These are phyloP conservation scores for Chrysoporthe austroafricana DNA, from an alignment of 2,329 filamentous ascomycete species.

Conservation along the genomic window DNA sequence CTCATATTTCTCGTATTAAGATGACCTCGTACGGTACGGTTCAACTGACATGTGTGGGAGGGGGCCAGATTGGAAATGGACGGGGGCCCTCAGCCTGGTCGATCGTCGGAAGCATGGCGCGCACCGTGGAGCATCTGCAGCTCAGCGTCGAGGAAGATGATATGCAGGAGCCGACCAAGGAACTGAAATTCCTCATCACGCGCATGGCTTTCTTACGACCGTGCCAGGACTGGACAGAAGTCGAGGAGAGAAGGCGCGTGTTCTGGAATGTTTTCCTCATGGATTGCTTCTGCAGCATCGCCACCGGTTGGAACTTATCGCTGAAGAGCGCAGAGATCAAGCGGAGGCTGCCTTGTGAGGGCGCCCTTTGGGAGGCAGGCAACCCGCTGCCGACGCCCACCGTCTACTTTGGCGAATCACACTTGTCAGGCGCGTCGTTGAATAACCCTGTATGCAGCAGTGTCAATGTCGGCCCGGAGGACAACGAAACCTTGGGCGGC, in stretches of 20 bases:
- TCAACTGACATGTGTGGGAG: too few relatives aligned
- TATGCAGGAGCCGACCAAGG: slow-evolving; percentile 8
- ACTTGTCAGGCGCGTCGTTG: slow-evolving; percentile 24
- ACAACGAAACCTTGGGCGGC: slow-evolving; percentile 35
- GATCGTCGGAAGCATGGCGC: slow-evolving; percentile 43
- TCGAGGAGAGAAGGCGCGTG: slow-evolving; percentile 44
- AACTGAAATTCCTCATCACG: slow-evolving; percentile 38
- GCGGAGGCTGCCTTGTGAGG: slow-evolving; percentile 45
- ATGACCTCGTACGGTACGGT: too few relatives aligned
- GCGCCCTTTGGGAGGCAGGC: slow-evolving; percentile 43
- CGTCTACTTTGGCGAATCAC: slow-evolving; percentile 46
- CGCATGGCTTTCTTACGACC: slow-evolving; percentile 41
- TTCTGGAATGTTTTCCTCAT: slow-evolving; percentile 48
- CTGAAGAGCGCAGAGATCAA: slow-evolving; percentile 43
- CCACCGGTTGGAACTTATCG: slow-evolving; percentile 44
- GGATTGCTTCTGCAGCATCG: slow-evolving; percentile 46
- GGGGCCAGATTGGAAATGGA: slow-evolving; percentile 39
- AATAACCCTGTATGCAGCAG: background rate
- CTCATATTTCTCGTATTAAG: slow-evolving; percentile 25
- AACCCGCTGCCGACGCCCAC: slow-evolving; percentile 41
- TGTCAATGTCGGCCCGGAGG: slow-evolving; percentile 4
- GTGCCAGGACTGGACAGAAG: slow-evolving; percentile 40
- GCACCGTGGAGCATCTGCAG: slow-evolving; percentile 45
- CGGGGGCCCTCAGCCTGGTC: slow-evolving; percentile 41
- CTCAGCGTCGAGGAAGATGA: slow-evolving; percentile 43